phyloP scores from a whole-genome alignment of 2,329 filamentous ascomycete genomes.

The Aspergillus japonicus region DNA sequence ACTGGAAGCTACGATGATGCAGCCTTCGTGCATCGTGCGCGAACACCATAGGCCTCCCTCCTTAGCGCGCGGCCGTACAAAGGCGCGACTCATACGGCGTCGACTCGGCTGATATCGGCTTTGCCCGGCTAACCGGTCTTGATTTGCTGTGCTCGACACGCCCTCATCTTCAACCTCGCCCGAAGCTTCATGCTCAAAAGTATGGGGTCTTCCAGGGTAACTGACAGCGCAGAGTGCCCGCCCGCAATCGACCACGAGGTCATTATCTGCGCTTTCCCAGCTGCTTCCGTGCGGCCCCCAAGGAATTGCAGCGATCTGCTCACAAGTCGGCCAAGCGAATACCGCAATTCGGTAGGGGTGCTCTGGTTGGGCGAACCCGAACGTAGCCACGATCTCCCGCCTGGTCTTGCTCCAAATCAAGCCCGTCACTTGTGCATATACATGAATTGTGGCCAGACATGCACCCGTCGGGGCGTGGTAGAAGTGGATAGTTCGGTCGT shows the following conservation, averaged over 20 bases:
- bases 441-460: slow-evolving; percentile 83
- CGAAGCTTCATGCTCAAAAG: slow-evolving; percentile 16
- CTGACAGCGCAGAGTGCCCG: slow-evolving; percentile 79
- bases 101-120: slow-evolving; percentile 6
- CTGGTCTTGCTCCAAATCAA: slow-evolving; percentile 85
- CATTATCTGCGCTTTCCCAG: slow-evolving; percentile 27
- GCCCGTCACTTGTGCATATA: slow-evolving; percentile 88
- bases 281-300: slow-evolving; percentile 63
- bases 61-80: slow-evolving; percentile 37
- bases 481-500: slow-evolving; percentile 95
- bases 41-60: slow-evolving; percentile 57
- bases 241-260: slow-evolving; percentile 37
- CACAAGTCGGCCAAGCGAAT: slow-evolving; percentile 91
- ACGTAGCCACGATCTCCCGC: slow-evolving; percentile 86
- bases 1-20: slow-evolving; percentile 86
- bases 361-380: slow-evolving; percentile 88
- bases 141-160: slow-evolving; percentile 10
- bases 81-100: slow-evolving; percentile 20
- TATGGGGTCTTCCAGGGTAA: slow-evolving; percentile 66
- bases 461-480: slow-evolving; percentile 83
- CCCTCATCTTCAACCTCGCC: slow-evolving; percentile 16
- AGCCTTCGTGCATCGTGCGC: slow-evolving; percentile 67
- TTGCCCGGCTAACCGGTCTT: slow-evolving; percentile 3
- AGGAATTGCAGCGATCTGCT: slow-evolving; percentile 78
- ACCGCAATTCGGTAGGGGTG: slow-evolving; percentile 87